Evolutionary conservation across 805 yeast species (phyloP).

Genomic region (Candida nanaspora): DNA sequence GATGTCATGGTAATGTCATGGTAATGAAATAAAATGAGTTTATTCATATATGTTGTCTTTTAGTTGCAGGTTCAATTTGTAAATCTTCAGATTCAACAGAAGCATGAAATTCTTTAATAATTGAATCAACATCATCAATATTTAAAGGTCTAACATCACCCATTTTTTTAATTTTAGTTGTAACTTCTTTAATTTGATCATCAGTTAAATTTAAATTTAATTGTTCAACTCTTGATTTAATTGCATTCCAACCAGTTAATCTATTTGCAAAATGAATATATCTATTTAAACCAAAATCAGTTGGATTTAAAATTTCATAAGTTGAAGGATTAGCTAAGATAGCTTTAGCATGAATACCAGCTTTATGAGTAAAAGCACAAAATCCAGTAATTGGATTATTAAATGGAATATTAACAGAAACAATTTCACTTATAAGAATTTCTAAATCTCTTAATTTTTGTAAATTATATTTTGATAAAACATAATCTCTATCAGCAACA

Average conservation of each 20-base stretch:
- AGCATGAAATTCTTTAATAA: constrained; percentile 47
- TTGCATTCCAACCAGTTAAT: constrained; percentile 59
- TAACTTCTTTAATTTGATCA: constrained; percentile 50
- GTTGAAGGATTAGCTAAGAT: constrained; percentile 59
- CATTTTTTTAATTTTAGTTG: constrained; percentile 45
- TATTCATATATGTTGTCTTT: constrained; percentile 25
- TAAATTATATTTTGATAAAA: constrained; percentile 48
- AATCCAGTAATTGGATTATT: constrained; percentile 59
- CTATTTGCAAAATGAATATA: constrained; percentile 56
- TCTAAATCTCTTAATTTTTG: constrained; percentile 51
- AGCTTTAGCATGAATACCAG: constrained; percentile 59
- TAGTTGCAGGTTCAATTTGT: constrained; percentile 23
- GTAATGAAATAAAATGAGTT: too few relatives aligned
- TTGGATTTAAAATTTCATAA: constrained; percentile 50
- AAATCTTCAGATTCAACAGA: constrained; percentile 24
- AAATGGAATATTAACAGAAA: constrained; percentile 52
- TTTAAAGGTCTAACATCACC: constrained; percentile 55
- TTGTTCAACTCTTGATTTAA: constrained; percentile 54
- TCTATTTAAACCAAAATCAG: constrained; percentile 54
- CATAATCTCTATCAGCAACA: constrained; percentile 53
- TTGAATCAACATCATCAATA: constrained; percentile 55
- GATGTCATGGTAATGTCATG: too few relatives aligned
- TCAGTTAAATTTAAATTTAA: constrained; percentile 48
- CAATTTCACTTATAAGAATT: constrained; percentile 52
- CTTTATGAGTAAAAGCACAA: constrained; percentile 60